Percentiles rank a stretch among this genome's conserved stretches.
These are phyloP conservation scores for Sanguinoderma infundibulare DNA, from an alignment of 1,284 basidiomycete genomes.

Conservation along the genomic window DNA sequence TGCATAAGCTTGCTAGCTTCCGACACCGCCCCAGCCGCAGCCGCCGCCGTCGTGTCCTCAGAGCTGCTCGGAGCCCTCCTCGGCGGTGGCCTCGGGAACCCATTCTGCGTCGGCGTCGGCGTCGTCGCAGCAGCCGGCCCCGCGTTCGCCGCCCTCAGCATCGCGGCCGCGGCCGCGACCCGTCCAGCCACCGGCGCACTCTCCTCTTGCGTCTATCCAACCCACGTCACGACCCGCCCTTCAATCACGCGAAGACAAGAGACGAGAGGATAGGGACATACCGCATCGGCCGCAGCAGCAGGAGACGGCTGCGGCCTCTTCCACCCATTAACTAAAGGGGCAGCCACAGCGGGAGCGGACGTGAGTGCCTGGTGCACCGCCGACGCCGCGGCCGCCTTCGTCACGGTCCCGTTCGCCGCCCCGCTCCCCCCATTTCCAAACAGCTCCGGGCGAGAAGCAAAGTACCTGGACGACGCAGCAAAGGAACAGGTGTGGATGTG, in stretches of 20 bases:
- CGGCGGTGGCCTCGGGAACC: conserved; percentile 31
- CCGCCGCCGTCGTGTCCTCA: conserved; percentile 11
- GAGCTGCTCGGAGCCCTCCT: conserved; percentile 25
- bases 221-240: not conserved
- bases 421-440: conserved; percentile 29
- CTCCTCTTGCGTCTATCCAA: not conserved
- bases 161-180: conserved; percentile 36
- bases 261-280: conserved; percentile 1
- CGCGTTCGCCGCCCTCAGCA: conserved; percentile 22
- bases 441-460: conserved; percentile 75
- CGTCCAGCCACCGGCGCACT: conserved; percentile 24
- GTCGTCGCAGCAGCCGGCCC: conserved; percentile 3
- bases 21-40: conserved; percentile 10
- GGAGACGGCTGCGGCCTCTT: conserved; percentile 11
- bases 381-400: conserved; percentile 41
- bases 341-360: conserved; percentile 43
- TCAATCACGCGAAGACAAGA: not conserved
- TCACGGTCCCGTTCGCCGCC: not conserved
- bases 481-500: not conserved
- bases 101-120: conserved; percentile 1
- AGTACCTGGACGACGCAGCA: conserved; percentile 59
- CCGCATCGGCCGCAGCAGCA: conserved; percentile 15
- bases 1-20: conserved; percentile 22
- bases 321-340: conserved; percentile 24
- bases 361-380: conserved; percentile 54